phyloP scores from a whole-genome alignment of 306 rosid species.

The Gastrolobium bilobum region DNA sequence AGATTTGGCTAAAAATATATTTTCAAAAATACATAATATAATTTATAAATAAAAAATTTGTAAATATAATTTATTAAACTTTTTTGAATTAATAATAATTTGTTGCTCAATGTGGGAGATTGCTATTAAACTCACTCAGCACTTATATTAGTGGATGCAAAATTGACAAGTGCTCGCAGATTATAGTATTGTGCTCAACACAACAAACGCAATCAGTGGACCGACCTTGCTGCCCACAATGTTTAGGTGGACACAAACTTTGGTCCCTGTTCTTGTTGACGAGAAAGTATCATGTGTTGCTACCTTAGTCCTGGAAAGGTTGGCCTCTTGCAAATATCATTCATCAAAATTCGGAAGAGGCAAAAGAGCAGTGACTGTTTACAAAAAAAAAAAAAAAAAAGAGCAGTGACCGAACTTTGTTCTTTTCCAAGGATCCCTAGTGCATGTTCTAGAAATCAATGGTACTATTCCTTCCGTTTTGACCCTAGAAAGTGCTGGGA shows the following conservation, averaged over 20 bases:
- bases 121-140: constrained; percentile 1
- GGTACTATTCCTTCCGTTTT: background rate
- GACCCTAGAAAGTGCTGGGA: constrained; percentile 6
- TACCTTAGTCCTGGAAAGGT: background rate
- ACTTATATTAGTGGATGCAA: constrained; percentile 24
- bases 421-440: background rate
- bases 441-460: constrained; percentile 26
- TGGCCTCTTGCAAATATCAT: background rate
- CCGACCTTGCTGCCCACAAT: constrained; percentile 14
- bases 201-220: constrained; percentile 19
- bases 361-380: constrained; percentile 7
- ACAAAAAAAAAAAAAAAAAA: too few species aligned
- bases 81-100: constrained; percentile 1
- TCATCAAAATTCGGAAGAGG: constrained; percentile 23
- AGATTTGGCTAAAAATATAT: too few species aligned
- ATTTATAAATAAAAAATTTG: too few species aligned
- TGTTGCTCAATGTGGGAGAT: constrained; percentile 1
- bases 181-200: background rate
- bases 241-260: constrained; percentile 14
- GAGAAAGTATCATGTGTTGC: background rate
- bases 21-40: too few species aligned
- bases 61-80: background rate
- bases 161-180: background rate
- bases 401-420: constrained; percentile 9
- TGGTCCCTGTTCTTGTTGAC: background rate